Conservation (phyloP, 2,329 filamentous ascomycete species). For the Pseudocercospora vitis region DNA sequence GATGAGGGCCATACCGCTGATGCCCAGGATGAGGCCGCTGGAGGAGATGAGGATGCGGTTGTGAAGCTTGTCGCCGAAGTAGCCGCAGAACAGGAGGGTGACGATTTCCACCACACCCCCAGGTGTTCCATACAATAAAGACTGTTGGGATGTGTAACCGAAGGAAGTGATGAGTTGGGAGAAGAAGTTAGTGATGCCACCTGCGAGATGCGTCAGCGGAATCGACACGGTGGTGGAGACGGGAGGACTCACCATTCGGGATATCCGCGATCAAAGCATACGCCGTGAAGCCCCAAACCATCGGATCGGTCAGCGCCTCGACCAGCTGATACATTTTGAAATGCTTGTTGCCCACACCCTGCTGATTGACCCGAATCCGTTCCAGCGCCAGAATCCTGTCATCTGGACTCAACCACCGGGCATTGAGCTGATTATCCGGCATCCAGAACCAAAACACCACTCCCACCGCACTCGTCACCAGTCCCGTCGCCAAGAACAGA, state of each 20-base stretch:
- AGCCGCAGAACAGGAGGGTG: slow-evolving; percentile 56
- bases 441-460: slow-evolving; percentile 48
- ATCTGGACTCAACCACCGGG: slow-evolving; percentile 62
- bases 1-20: slow-evolving; percentile 65
- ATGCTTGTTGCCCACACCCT: slow-evolving; percentile 64
- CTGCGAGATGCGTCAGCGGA: too few species aligned
- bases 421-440: slow-evolving; percentile 63
- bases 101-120: slow-evolving; percentile 66
- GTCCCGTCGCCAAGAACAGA: slow-evolving; percentile 48
- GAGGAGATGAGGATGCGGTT: slow-evolving; percentile 60
- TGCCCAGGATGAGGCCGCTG: slow-evolving; percentile 52
- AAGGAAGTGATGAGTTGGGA: slow-evolving; percentile 62
- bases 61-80: slow-evolving; percentile 56
- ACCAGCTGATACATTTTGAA: slow-evolving; percentile 58
- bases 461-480: slow-evolving; percentile 45
- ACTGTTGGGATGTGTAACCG: slow-evolving; percentile 63
- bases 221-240: too few species aligned
- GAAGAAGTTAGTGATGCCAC: slow-evolving; percentile 62
- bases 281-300: slow-evolving; percentile 62
- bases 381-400: slow-evolving; percentile 70
- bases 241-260: slow-evolving; percentile 51
- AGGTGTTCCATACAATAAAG: slow-evolving; percentile 64
- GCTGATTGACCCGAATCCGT: slow-evolving; percentile 70
- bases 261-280: slow-evolving; percentile 59
- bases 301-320: slow-evolving; percentile 58